A percentile compares a stretch with the other conserved stretches of the same genome.
Conservation (phyloP, 2,329 filamentous ascomycete species). For the Penicillium verrucosum region DNA sequence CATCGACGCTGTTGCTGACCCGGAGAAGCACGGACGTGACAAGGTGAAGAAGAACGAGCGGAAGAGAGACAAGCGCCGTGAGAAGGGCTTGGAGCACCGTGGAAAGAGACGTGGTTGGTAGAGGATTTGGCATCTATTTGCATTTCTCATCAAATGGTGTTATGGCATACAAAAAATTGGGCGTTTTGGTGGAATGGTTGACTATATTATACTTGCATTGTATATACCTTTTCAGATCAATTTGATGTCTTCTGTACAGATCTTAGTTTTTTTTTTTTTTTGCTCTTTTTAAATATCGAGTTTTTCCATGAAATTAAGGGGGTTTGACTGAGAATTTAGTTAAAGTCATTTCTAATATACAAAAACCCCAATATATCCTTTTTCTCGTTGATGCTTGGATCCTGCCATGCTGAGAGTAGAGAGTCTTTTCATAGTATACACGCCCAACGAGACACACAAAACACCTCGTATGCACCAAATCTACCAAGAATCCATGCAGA, state of each 20-base stretch:
- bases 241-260: constrained; percentile 19
- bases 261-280: background rate
- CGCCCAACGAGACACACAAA: background rate
- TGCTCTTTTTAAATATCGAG: background rate
- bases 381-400: constrained; percentile 20
- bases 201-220: constrained; percentile 12
- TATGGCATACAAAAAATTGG: constrained; percentile 23
- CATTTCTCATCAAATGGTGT: constrained; percentile 19
- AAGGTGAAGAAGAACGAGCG: constrained; percentile 82
- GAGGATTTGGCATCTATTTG: constrained; percentile 10
- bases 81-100: constrained; percentile 69
- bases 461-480: constrained; percentile 4
- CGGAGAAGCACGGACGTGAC: constrained; percentile 71
- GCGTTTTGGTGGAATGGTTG: constrained; percentile 21
- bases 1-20: constrained; percentile 79
- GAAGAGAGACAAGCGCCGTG: constrained; percentile 80
- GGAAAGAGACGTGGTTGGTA: constrained; percentile 69
- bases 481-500: background rate
- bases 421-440: constrained; percentile 16
- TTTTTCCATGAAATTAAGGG: background rate
- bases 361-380: constrained; percentile 4
- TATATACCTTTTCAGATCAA: constrained; percentile 26
- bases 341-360: constrained; percentile 10
- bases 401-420: constrained; percentile 26
- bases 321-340: background rate